Conservation (phyloP, 225 moss, liverwort and hornwort species). For the Bryum argenteum region DNA sequence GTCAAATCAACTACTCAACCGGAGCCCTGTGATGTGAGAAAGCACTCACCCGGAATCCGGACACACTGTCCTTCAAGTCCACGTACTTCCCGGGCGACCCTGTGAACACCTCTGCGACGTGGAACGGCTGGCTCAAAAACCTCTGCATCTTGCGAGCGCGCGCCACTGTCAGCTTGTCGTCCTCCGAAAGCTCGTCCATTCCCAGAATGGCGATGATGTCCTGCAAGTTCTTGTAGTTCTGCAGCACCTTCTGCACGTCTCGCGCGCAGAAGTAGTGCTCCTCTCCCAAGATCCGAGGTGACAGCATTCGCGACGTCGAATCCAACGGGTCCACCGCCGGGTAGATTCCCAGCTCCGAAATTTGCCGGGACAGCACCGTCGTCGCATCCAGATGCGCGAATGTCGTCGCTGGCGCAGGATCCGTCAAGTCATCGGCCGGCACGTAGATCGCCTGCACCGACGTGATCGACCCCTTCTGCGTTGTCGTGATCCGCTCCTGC, state of each 20-base stretch:
- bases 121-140: slow-evolving; percentile 97
- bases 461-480: slow-evolving; percentile 89
- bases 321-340: slow-evolving; percentile 97
- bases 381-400: slow-evolving; percentile 98
- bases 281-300: slow-evolving; percentile 81
- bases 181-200: slow-evolving; percentile 96
- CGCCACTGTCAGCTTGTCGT: slow-evolving; percentile 92
- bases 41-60: slow-evolving; percentile 80
- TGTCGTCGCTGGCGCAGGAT: slow-evolving; percentile 94
- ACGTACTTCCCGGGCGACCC: slow-evolving; percentile 96
- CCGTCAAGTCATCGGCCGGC: slow-evolving; percentile 92
- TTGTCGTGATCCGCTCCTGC: slow-evolving; percentile 95
- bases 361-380: slow-evolving; percentile 89
- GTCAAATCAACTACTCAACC: too few species aligned
- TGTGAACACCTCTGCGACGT: slow-evolving; percentile 96
- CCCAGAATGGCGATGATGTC: slow-evolving; percentile 97
- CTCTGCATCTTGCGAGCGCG: slow-evolving; percentile 92
- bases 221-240: slow-evolving; percentile 97
- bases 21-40: neutral
- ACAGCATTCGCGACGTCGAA: slow-evolving; percentile 92
- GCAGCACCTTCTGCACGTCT: slow-evolving; percentile 90
- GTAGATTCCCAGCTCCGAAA: slow-evolving; percentile 93
- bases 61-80: slow-evolving; percentile 87
- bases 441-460: slow-evolving; percentile 98
- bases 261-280: slow-evolving; percentile 92